Evolutionary conservation across 2,329 filamentous ascomycete species (phyloP), one percentile per base, ranked within the genome.

Genomic region (Fusarium marasasianum): DNA sequence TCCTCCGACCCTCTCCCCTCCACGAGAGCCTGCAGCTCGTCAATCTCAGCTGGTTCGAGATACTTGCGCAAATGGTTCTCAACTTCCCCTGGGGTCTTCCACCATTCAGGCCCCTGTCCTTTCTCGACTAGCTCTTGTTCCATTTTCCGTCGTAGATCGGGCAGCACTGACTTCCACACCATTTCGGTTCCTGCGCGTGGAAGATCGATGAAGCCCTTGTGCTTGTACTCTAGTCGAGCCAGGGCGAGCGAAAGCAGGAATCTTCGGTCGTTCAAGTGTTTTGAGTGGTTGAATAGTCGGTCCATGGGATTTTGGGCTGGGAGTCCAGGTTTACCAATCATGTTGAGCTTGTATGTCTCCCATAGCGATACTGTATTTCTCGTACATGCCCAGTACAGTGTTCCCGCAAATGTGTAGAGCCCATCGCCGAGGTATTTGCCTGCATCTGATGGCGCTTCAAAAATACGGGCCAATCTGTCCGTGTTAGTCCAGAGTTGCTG

Each of bases 301-400:
- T 77, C 77, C 35, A 77, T 50, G 8, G 60, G 59, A 24, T 59
- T 66, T 41, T 55, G 50, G 7, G 54, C 59, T 4, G 71, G 59
- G 1, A 29, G 38, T 8, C 54, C 56, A 4, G 60, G 59, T 47
- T 48, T 63, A 4, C 66, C 59, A 3, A 60, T 35, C 37, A 64
- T 53, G 33, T 75, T 70, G 22, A 71, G 43, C 33, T 74, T 64
- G 44, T 74, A 60, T 18, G 56, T 69, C 44, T 71, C 74, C 77
- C 77, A 79, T 1, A 78, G 37, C 10, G 70, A 64, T 12, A 79
- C 72, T 1, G 74, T 76, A 18, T 76, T 69, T 35, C 66, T 68
- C 8, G 66, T 72, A 37, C 71, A 74, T 8, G 76, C 75, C 77
- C 77, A 79, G 40, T 78, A 78, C 1, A 79, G n/a, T 2, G 75